phyloP scores from a whole-genome alignment of 2,329 filamentous ascomycete genomes.

The Aspergillus cejpii region DNA sequence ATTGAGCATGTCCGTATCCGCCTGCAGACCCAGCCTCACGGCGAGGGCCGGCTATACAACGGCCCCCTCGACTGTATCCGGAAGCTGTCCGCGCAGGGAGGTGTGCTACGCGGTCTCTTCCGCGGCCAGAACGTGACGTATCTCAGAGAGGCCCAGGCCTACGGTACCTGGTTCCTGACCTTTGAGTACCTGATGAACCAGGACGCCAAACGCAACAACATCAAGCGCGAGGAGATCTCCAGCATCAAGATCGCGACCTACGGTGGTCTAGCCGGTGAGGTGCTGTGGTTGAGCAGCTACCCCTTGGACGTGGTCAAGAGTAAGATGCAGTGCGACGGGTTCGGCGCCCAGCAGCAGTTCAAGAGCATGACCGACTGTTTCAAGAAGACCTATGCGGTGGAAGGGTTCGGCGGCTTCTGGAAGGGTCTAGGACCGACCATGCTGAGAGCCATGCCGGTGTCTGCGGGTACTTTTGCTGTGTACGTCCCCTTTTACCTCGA shows the following conservation, averaged over 20 bases:
- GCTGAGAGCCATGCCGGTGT: constrained; percentile 92
- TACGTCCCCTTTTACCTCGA: constrained; percentile 26
- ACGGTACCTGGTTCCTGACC: constrained; percentile 88
- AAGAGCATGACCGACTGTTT: constrained; percentile 85
- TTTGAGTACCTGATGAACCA: constrained; percentile 96
- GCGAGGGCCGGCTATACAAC: constrained; percentile 65
- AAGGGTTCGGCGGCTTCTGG: constrained; percentile 84
- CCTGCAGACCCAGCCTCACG: constrained; percentile 92
- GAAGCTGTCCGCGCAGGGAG: constrained; percentile 66
- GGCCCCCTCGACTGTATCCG: constrained; percentile 87
- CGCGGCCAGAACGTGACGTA: constrained; percentile 82
- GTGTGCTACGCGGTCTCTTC: constrained; percentile 68
- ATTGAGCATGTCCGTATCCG: constrained; percentile 97
- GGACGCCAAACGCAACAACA: constrained; percentile 69
- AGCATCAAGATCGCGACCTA: constrained; percentile 84
- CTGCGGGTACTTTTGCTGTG: constrained; percentile 93
- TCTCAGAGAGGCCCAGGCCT: constrained; percentile 83
- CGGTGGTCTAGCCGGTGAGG: constrained; percentile 88
- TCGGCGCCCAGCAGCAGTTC: constrained; percentile 65
- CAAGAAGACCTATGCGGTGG: constrained; percentile 66
- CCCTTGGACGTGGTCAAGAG: constrained; percentile 97
- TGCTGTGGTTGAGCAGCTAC: constrained; percentile 86
- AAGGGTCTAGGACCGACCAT: constrained; percentile 86
- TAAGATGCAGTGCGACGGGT: constrained; percentile 98
- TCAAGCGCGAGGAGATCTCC: constrained; percentile 70